Base-by-base conservation (phyloP, 1,284 basidiomycete genomes). In the Ceratobasidium sp. region DNA sequence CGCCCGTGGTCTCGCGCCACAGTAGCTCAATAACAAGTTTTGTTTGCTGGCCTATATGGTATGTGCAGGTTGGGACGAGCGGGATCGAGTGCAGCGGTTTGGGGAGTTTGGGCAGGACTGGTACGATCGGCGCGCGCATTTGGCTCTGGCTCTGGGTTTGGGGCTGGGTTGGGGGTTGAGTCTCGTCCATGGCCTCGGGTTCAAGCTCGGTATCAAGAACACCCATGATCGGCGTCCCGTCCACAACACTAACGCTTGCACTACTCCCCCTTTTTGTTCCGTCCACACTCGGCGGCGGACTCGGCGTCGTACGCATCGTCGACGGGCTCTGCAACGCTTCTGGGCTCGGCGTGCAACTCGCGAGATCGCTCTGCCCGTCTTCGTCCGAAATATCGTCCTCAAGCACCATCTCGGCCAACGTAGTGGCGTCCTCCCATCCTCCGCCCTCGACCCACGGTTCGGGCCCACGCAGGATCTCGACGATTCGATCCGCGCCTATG, bases 281-380 rank as follows among this genome's bases (percentile, higher is more conserved):
- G 39, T 68, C 65, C 31, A 68, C 34, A 41, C 29, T 54, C 3
- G 65, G 65, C 11, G 65, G 65, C 8, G 65, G 65, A 27, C 65
- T 68, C 8, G 65, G 65, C 19, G 65, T 68, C 31, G 65, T 68
- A 27, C 65, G 65, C 65, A 68, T 68, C 34, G 65, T 68, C 31
- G 65, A 68, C n/a, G 65, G 65, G 31, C 65, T 68, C 22, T 31
- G 27, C 8, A 54, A n/a, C n/a, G 65, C 65, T 24, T 68, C 65
- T 4, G 63, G 63, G 27, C 63, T 65, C 22, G 63, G 63, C 6
- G 61, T 63, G 22, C 39, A 46, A 24, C 63, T 65, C 41, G 48
- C 49, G 14, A 58, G 56, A 58, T 58, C 56, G 29, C 56, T 58
- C 51, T 53, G 51, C 19, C 51, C 51, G 24, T 53, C 51, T n/a